Evolutionary conservation across 2,329 filamentous ascomycete species (phyloP).

Genomic region (Trichophyton equinum): DNA sequence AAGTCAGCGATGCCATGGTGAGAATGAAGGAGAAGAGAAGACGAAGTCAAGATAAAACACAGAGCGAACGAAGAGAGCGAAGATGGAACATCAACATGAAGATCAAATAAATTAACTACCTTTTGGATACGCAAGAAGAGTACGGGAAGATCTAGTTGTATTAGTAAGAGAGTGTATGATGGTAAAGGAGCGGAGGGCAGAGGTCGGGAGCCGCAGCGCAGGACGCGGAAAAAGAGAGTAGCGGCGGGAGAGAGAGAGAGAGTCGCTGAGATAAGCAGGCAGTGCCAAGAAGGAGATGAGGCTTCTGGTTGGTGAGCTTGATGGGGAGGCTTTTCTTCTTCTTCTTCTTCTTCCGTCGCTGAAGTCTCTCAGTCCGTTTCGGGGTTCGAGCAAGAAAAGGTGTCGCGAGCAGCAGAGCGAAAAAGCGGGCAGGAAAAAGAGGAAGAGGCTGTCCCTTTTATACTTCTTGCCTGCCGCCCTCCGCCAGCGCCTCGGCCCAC

Average conservation of each 20-base stretch:
- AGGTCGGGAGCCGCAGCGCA: too few species aligned
- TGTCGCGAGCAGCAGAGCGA: not conserved
- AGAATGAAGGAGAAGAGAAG: not conserved
- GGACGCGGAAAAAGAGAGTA: too few species aligned
- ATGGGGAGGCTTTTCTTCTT: slow-evolving; percentile 2
- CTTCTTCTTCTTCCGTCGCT: not conserved
- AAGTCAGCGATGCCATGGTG: not conserved
- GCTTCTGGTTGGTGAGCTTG: too few species aligned
- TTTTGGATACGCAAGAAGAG: not conserved
- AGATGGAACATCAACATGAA: not conserved
- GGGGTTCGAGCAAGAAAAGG: not conserved
- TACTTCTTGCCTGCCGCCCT: slow-evolving; percentile 10
- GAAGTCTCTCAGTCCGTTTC: not conserved
- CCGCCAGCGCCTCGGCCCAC: slow-evolving; percentile 1
- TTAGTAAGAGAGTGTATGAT: not conserved
- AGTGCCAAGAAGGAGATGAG: not conserved
- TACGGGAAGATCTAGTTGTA: not conserved
- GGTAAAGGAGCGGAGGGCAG: not conserved
- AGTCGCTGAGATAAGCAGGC: too few species aligned
- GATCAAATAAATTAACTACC: not conserved
- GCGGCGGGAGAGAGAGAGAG: too few species aligned
- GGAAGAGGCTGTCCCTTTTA: slow-evolving; percentile 14
- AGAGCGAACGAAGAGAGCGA: not conserved
- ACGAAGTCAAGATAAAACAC: not conserved
- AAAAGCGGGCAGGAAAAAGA: slow-evolving; percentile 10